Conservation (phyloP, 2,329 filamentous ascomycete species). For the Claviceps maximensis region DNA sequence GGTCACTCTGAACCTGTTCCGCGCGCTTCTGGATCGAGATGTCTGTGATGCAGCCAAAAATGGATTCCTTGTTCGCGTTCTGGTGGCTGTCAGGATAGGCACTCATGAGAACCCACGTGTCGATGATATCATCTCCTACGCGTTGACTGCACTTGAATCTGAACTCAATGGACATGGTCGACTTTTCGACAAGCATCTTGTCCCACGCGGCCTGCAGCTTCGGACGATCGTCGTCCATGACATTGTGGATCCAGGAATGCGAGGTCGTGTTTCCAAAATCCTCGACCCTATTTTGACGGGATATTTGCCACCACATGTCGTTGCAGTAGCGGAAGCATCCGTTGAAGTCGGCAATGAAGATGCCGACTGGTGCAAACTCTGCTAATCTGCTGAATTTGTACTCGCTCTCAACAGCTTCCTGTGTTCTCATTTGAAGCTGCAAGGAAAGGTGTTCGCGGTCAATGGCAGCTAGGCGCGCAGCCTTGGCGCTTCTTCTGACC, state of each 20-base stretch:
- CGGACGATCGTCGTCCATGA: slow-evolving; percentile 51
- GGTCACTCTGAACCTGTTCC: slow-evolving; percentile 38
- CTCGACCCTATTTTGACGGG: slow-evolving; percentile 46
- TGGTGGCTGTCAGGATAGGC: slow-evolving; percentile 58
- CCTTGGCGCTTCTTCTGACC: slow-evolving; percentile 39
- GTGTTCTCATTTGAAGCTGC: slow-evolving; percentile 5
- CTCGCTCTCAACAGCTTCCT: slow-evolving; percentile 6
- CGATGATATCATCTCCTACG: slow-evolving; percentile 43
- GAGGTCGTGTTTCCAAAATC: slow-evolving; percentile 33
- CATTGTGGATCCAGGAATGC: slow-evolving; percentile 54
- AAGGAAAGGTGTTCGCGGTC: slow-evolving; percentile 5
- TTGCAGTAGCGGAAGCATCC: slow-evolving; percentile 49
- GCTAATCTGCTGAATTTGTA: slow-evolving; percentile 63
- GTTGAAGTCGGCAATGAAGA: slow-evolving; percentile 62
- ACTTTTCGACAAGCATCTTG: slow-evolving; percentile 37
- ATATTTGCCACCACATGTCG: slow-evolving; percentile 63
- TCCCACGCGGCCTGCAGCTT: slow-evolving; percentile 48
- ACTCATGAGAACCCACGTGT: slow-evolving; percentile 66
- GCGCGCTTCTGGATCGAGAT: slow-evolving; percentile 78
- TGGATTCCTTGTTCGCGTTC: slow-evolving; percentile 52
- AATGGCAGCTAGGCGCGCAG: slow-evolving; percentile 9
- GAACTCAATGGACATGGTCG: slow-evolving; percentile 56
- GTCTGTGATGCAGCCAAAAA: slow-evolving; percentile 70
- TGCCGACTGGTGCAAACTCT: slow-evolving; percentile 68
- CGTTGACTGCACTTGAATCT: slow-evolving; percentile 57